These are phyloP conservation scores for Mycena epipterygia DNA, from an alignment of 768 basidiomycete species.

Conservation along the genomic window DNA sequence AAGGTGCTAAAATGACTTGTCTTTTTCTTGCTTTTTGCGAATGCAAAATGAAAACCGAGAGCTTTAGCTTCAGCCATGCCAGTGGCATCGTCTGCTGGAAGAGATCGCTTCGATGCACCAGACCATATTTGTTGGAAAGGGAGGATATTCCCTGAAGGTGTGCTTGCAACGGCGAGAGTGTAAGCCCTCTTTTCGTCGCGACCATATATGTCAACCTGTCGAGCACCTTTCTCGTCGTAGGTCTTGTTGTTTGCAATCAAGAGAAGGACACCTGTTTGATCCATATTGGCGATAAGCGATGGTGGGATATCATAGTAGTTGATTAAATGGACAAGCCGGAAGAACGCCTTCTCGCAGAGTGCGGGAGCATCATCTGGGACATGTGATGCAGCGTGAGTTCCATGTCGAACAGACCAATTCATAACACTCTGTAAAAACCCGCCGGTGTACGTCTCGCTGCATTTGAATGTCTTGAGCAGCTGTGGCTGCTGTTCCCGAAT, in stretches of 20 bases:
- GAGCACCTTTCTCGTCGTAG: not conserved
- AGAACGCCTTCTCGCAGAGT: not conserved
- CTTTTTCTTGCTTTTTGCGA: constrained; percentile 26
- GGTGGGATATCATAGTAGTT: not conserved
- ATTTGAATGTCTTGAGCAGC: not conserved
- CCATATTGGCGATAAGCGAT: not conserved
- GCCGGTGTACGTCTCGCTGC: not conserved
- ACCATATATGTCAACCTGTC: not conserved
- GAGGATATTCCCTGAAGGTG: not conserved
- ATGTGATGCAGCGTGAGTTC: not conserved
- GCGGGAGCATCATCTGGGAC: not conserved
- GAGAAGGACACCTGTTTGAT: not conserved
- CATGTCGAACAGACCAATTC: not conserved
- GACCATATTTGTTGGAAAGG: not conserved
- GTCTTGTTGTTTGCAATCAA: not conserved
- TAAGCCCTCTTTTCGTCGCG: not conserved
- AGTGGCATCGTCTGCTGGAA: not conserved
- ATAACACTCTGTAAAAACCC: not conserved
- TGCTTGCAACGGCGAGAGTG: not conserved
- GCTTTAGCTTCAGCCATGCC: not conserved
- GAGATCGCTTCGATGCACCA: not conserved
- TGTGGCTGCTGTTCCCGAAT: not conserved
- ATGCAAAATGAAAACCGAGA: constrained; percentile 16
- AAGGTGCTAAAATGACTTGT: constrained; percentile 5
- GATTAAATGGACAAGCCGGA: not conserved